A percentile compares a stretch with the other conserved stretches of the same genome.
These are phyloP conservation scores for Penicillium sp. DNA, from an alignment of 2,329 filamentous ascomycete species.

Conservation along the genomic window DNA sequence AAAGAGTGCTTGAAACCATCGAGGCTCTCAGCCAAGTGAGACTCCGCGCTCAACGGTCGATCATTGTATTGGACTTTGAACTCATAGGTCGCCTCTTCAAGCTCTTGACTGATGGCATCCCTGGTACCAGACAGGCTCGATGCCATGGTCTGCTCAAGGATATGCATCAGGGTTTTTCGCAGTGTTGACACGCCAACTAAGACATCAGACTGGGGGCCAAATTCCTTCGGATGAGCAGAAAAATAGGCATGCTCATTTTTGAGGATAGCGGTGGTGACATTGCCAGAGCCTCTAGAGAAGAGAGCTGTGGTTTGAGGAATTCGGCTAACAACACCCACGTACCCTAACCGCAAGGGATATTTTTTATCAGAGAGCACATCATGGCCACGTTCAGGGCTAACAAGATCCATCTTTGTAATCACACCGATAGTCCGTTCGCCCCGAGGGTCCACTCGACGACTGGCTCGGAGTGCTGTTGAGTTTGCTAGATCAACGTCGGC, in stretches of 20 bases:
- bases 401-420: conserved; percentile 98
- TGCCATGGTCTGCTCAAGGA: conserved; percentile 96
- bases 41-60: conserved; percentile 87
- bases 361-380: conserved; percentile 82
- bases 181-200: conserved; percentile 80
- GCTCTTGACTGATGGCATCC: conserved; percentile 88
- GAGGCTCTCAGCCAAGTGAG: conserved; percentile 90
- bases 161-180: conserved; percentile 94
- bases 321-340: conserved; percentile 90
- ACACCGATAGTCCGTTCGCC: conserved; percentile 97
- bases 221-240: conserved; percentile 75
- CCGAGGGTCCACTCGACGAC: conserved; percentile 85
- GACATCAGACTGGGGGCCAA: conserved; percentile 69
- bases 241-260: conserved; percentile 91
- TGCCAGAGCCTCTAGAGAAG: conserved; percentile 78
- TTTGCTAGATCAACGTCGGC: conserved; percentile 97
- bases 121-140: conserved; percentile 83
- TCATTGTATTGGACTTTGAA: conserved; percentile 99
- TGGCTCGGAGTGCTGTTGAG: conserved; percentile 86
- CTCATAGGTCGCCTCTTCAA: conserved; percentile 95
- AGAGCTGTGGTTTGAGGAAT: conserved; percentile 67
- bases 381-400: conserved; percentile 76
- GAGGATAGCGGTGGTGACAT: conserved; percentile 75
- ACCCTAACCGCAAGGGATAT: conserved; percentile 91
- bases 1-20: conserved; percentile 98